phyloP scores from a whole-genome alignment of 805 yeast species.

The Candida schatavii region DNA sequence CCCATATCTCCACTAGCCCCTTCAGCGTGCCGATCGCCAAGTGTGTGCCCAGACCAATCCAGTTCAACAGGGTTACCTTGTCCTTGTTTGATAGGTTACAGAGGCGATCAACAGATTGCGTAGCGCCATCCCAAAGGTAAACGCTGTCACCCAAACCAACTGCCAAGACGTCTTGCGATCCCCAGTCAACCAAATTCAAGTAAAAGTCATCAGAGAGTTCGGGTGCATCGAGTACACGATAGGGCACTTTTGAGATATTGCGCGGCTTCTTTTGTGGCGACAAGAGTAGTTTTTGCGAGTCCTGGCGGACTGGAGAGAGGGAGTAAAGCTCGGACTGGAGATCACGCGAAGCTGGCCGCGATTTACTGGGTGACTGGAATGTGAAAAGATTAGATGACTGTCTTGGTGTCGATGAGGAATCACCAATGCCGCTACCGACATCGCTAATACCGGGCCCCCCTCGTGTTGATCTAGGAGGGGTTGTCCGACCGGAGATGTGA shows the following conservation, averaged over 20 bases:
- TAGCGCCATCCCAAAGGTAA: constrained; percentile 85
- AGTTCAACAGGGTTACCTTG: constrained; percentile 74
- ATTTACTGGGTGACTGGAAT: constrained; percentile 67
- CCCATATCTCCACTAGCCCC: constrained; percentile 94
- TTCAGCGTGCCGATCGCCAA: constrained; percentile 85
- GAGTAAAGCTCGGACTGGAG: constrained; percentile 75
- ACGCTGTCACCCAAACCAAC: constrained; percentile 89
- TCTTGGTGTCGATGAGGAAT: constrained; percentile 36
- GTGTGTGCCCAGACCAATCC: constrained; percentile 96
- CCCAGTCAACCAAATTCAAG: constrained; percentile 93
- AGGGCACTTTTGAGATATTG: constrained; percentile 80
- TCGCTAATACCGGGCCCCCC: constrained; percentile 1
- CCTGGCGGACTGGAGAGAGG: constrained; percentile 83
- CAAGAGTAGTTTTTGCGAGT: constrained; percentile 72
- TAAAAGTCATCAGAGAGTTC: constrained; percentile 92
- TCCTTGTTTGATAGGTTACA: constrained; percentile 73
- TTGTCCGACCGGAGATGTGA: constrained; percentile 5
- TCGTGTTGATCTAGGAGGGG: constrained; percentile 10
- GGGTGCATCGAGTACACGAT: constrained; percentile 93
- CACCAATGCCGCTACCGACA: constrained; percentile 3
- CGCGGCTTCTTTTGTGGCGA: constrained; percentile 82
- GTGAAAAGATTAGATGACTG: constrained; percentile 54
- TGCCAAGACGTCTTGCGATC: constrained; percentile 79
- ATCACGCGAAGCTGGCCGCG: constrained; percentile 60
- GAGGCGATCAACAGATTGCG: constrained; percentile 77